Percentiles rank a stretch among this genome's conserved stretches.
Conservation (phyloP, 2,329 filamentous ascomycete species). For the Diplodia intermedia region DNA sequence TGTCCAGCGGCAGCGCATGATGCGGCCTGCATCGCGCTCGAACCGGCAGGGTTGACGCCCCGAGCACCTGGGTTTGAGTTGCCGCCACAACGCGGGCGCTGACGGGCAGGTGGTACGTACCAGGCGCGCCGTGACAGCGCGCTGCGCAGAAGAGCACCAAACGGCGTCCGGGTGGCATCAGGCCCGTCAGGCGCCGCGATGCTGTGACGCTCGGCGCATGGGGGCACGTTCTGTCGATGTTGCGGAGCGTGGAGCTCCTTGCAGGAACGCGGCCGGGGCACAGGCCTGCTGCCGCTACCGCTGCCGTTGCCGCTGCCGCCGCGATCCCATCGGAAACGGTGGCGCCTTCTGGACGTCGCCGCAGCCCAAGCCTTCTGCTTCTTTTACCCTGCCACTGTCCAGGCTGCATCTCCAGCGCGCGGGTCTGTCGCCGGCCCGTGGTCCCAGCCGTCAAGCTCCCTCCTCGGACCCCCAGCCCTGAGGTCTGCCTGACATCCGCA, state of each 20-base stretch:
- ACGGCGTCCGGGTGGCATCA: not conserved
- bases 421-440: constrained; percentile 24
- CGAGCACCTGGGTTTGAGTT: constrained; percentile 12
- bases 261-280: not conserved
- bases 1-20: constrained; percentile 12
- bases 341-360: constrained; percentile 6
- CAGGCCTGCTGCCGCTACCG: not conserved
- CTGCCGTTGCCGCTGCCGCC: not conserved
- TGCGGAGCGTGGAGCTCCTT: constrained; percentile 14
- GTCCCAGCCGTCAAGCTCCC: constrained; percentile 17
- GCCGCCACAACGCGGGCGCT: constrained; percentile 21
- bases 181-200: not conserved
- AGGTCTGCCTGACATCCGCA: constrained; percentile 20
- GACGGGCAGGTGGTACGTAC: too few relatives aligned
- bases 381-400: not conserved
- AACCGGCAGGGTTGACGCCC: constrained; percentile 1
- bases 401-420: constrained; percentile 2
- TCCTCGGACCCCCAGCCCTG: not conserved
- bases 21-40: constrained; percentile 13
- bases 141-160: constrained; percentile 16
- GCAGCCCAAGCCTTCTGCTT: not conserved
- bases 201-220: constrained; percentile 1
- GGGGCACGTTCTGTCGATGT: constrained; percentile 11
- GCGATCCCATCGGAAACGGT: not conserved
- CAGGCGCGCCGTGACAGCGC: not conserved